phyloP scores from a whole-genome alignment of 2,329 filamentous ascomycete species.

The Neofusicoccum parvum region DNA sequence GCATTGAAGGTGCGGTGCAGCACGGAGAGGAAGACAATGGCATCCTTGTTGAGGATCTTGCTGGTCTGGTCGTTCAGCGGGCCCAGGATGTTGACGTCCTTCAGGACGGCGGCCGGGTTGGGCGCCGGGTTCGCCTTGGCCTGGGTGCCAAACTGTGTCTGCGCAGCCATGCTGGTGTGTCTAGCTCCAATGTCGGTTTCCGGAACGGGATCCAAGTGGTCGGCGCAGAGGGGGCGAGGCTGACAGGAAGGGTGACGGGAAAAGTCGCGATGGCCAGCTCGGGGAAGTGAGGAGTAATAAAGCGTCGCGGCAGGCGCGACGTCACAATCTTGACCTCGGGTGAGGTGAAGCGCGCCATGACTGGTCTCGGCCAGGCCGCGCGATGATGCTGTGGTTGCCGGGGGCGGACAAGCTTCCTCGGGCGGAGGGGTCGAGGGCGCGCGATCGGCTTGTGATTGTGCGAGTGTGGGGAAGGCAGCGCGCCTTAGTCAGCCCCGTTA shows the following conservation, averaged over 20 bases:
- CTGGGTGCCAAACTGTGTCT: conserved; percentile 20
- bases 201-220: conserved; percentile 6
- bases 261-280: conserved; percentile 1
- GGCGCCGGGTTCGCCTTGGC: conserved; percentile 59
- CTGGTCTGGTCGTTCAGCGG: conserved; percentile 74
- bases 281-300: conserved; percentile 15
- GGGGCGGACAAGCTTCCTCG: conserved; percentile 18
- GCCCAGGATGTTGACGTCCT: conserved; percentile 86
- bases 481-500: conserved; percentile 7
- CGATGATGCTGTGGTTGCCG: conserved; percentile 12
- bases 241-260: background rate
- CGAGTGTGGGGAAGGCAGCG: conserved; percentile 10
- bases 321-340: conserved; percentile 21
- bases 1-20: conserved; percentile 93
- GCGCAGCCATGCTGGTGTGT: conserved; percentile 16
- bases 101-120: conserved; percentile 71
- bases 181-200: background rate
- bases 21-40: conserved; percentile 87
- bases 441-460: conserved; percentile 21
- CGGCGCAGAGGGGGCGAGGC: background rate
- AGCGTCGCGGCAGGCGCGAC: background rate
- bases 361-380: conserved; percentile 6
- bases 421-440: conserved; percentile 18
- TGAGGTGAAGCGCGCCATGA: conserved; percentile 9
- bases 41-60: conserved; percentile 90